Conservation (phyloP, 768 basidiomycete genomes). For the Trametes cinnabarina region DNA sequence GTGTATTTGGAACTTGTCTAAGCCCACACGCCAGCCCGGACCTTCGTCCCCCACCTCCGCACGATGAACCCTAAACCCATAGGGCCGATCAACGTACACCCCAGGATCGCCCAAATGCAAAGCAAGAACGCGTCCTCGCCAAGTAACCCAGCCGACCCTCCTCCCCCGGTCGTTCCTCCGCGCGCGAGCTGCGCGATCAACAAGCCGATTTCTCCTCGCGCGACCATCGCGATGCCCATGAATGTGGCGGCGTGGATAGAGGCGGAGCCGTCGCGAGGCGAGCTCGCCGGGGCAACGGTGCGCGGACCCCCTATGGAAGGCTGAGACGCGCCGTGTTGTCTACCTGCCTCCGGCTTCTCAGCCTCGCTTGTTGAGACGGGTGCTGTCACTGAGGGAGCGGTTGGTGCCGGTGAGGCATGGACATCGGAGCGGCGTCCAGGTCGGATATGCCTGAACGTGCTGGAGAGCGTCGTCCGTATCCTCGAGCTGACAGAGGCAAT, state of each 20-base stretch:
- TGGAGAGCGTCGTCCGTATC: no score
- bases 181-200: constrained; percentile 51
- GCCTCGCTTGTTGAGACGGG: no score
- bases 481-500: not conserved
- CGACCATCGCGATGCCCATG: constrained; percentile 52
- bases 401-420: no score
- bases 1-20: not conserved
- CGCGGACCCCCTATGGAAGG: not conserved
- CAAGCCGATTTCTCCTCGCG: constrained; percentile 67
- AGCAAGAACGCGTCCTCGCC: constrained; percentile 40
- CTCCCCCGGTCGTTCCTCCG: not conserved
- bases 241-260: constrained; percentile 19
- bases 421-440: not conserved
- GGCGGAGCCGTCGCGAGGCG: not conserved
- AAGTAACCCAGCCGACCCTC: constrained; percentile 26
- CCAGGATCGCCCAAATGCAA: constrained; percentile 44
- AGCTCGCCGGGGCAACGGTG: not conserved
- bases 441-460: not conserved
- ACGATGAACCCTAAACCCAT: constrained; percentile 24
- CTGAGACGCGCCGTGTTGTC: not conserved
- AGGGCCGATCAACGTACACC: constrained; percentile 43
- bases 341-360: not conserved
- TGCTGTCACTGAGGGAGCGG: no score
- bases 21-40: constrained; percentile 17
- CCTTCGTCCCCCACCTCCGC: constrained; percentile 15